These are phyloP conservation scores for Pelargonium fulgidum DNA, from an alignment of 441 rosid genomes.

Conservation along the genomic window DNA sequence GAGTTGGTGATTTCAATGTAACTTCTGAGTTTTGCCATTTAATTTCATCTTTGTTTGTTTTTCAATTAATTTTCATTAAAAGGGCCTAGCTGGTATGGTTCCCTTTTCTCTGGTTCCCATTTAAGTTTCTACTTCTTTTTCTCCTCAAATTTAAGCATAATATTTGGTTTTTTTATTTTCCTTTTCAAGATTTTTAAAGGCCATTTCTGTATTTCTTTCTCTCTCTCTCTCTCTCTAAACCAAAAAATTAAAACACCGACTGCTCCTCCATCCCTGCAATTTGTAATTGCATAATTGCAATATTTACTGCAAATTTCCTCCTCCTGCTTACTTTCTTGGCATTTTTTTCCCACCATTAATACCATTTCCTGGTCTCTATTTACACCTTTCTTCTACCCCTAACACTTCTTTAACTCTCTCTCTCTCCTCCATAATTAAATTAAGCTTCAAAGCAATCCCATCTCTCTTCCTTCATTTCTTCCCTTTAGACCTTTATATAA, in stretches of 20 bases:
- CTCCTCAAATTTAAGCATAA: background rate
- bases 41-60: conserved; percentile 4
- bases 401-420: conserved; percentile 9
- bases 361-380: conserved; percentile 40
- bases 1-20: background rate
- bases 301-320: conserved; percentile 35
- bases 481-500: conserved; percentile 32
- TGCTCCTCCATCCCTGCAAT: conserved; percentile 7
- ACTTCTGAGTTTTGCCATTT: background rate
- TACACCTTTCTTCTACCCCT: conserved; percentile 18
- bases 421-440: conserved; percentile 57
- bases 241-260: background rate
- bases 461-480: conserved; percentile 32
- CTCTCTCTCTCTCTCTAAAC: conserved; percentile 1
- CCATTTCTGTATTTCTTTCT: background rate
- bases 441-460: conserved; percentile 54
- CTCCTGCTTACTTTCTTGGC: conserved; percentile 23
- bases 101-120: conserved; percentile 1
- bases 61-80: conserved; percentile 1
- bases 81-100: conserved; percentile 4
- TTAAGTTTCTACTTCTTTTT: background rate
- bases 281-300: conserved; percentile 25
- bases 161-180: background rate
- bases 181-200: too few relatives aligned
- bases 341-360: conserved; percentile 37